Conservation (phyloP, 768 basidiomycete species). For the Rhizopogon salebrosus region DNA sequence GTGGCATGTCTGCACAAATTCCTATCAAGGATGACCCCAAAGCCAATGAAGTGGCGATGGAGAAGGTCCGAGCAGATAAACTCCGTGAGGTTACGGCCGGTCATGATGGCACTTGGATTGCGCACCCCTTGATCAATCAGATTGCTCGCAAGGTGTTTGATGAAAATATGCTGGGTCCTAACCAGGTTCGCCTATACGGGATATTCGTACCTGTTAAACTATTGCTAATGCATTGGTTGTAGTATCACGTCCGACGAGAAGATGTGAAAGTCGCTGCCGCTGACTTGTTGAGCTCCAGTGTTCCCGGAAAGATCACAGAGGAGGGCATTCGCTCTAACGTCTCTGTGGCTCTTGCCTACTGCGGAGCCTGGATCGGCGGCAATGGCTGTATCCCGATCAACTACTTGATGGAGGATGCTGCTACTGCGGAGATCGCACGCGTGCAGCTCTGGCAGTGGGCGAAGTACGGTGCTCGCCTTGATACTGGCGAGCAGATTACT, state of each 20-base stretch:
- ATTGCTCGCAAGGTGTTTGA: slow-evolving; percentile 91
- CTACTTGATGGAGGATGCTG: slow-evolving; percentile 96
- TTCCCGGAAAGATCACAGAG: slow-evolving; percentile 85
- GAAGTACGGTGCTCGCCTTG: slow-evolving; percentile 66
- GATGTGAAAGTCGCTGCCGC: slow-evolving; percentile 85
- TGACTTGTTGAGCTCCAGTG: slow-evolving; percentile 77
- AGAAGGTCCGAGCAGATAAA: slow-evolving; percentile 92
- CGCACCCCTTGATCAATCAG: slow-evolving; percentile 91
- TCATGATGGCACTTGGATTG: slow-evolving; percentile 99
- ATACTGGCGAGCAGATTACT: slow-evolving; percentile 69
- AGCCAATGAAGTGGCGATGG: slow-evolving; percentile 94
- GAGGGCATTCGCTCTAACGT: slow-evolving; percentile 88
- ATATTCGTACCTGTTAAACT: neutral
- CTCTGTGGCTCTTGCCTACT: slow-evolving; percentile 84
- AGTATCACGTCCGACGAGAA: slow-evolving; percentile 91
- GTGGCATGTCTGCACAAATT: slow-evolving; percentile 99
- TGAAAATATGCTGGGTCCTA: slow-evolving; percentile 93
- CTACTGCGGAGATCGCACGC: slow-evolving; percentile 97
- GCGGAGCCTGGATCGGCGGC: slow-evolving; percentile 94
- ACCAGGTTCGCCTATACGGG: slow-evolving; percentile 56
- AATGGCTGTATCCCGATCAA: slow-evolving; percentile 98
- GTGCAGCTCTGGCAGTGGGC: slow-evolving; percentile 99
- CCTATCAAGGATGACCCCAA: slow-evolving; percentile 93
- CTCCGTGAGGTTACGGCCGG: slow-evolving; percentile 92
- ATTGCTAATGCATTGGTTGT: neutral